These are phyloP conservation scores for Penicillium fimorum DNA, from an alignment of 495 filamentous ascomycete species.

Conservation along the genomic window DNA sequence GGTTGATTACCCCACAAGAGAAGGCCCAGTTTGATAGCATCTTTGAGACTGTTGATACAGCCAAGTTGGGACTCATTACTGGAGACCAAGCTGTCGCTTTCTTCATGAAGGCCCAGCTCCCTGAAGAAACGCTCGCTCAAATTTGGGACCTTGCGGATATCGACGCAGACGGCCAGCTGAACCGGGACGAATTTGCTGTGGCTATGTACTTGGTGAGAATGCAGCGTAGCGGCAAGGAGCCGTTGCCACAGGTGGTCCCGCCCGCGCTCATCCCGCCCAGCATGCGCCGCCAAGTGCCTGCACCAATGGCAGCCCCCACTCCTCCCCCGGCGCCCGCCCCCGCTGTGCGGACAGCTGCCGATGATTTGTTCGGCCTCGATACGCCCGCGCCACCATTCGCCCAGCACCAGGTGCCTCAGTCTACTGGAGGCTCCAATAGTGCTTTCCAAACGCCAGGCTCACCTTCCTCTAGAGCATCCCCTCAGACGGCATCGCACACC, in stretches of 20 bases:
- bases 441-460: conserved; percentile 43
- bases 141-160: conserved; percentile 98
- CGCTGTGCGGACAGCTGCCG: conserved; percentile 66
- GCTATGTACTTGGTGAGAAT: conserved; percentile 96
- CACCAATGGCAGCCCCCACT: conserved; percentile 38
- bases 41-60: conserved; percentile 77
- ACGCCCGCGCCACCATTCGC: conserved; percentile 52
- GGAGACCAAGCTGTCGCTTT: conserved; percentile 95
- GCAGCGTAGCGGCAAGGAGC: conserved; percentile 69
- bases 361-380: conserved; percentile 90
- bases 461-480: conserved; percentile 41
- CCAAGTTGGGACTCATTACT: conserved; percentile 75
- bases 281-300: conserved; percentile 67
- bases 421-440: conserved; percentile 65
- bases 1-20: conserved; percentile 78
- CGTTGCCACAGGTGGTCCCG: conserved; percentile 72
- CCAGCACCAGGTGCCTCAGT: conserved; percentile 60
- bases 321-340: conserved; percentile 51
- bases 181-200: conserved; percentile 88
- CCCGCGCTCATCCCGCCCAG: conserved; percentile 82
- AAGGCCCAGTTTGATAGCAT: conserved; percentile 83
- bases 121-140: conserved; percentile 87
- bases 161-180: conserved; percentile 81
- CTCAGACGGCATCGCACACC: conserved; percentile 43
- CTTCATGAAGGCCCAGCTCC: conserved; percentile 85